Evolutionary conservation across 257 asterid species (phyloP).

Genomic region (Cinchona pubescens): DNA sequence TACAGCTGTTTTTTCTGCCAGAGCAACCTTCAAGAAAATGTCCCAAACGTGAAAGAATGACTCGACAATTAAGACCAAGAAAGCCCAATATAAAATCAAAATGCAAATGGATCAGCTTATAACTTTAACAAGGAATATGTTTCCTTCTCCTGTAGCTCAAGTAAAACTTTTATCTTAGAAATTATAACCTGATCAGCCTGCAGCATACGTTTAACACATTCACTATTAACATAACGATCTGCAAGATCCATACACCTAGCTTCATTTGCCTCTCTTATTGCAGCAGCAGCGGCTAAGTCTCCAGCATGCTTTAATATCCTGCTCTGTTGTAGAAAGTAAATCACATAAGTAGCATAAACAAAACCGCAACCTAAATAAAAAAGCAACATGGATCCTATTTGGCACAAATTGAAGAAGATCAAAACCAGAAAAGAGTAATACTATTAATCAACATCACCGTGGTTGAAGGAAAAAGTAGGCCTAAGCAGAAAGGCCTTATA

Average conservation of each 20-base stretch:
- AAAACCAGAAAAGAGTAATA: not conserved
- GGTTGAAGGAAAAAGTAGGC: not conserved
- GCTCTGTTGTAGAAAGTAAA: conserved; percentile 56
- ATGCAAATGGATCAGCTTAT: not conserved
- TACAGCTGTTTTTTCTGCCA: conserved; percentile 92
- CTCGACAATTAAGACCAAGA: conserved; percentile 13
- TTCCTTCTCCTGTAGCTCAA: not conserved
- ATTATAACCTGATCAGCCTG: conserved; percentile 89
- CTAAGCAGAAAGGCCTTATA: not conserved
- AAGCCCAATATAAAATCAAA: not conserved
- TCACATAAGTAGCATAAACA: not conserved
- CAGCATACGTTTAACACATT: conserved; percentile 96
- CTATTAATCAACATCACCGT: not conserved
- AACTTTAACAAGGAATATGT: not conserved
- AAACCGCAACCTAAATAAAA: not conserved
- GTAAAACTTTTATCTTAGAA: not conserved
- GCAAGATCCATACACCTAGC: conserved; percentile 99
- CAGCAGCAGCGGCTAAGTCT: conserved; percentile 80
- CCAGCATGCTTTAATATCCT: conserved; percentile 96
- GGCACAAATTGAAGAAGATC: not conserved
- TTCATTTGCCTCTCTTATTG: conserved; percentile 97
- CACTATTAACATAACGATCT: conserved; percentile 94
- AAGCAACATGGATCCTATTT: not conserved
- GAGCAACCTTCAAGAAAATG: conserved; percentile 53
- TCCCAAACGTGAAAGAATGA: conserved; percentile 16